These are phyloP conservation scores for Ailanthus altissimus DNA, from an alignment of 345 rosid species.

Conservation along the genomic window DNA sequence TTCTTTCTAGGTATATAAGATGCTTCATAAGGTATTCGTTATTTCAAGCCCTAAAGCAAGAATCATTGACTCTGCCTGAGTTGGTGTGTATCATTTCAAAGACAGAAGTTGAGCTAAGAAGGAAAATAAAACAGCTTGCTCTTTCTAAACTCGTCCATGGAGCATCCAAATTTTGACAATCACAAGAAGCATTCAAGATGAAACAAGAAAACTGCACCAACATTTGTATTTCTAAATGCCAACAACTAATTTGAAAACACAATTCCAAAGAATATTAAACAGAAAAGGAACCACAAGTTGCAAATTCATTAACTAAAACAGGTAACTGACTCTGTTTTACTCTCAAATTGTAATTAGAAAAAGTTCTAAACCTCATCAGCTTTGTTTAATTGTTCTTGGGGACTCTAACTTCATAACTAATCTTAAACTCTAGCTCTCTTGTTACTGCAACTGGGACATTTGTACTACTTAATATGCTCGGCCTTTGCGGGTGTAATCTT, in stretches of 20 bases:
- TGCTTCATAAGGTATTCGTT: not conserved
- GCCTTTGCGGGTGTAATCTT: slow-evolving; percentile 99
- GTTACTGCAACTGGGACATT: slow-evolving; percentile 94
- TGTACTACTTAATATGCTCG: slow-evolving; percentile 97
- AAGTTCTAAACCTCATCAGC: slow-evolving; percentile 41
- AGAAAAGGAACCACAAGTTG: slow-evolving; percentile 28
- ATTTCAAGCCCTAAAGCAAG: not conserved
- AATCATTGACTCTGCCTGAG: not conserved
- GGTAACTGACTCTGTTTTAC: slow-evolving; percentile 37
- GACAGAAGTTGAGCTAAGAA: not conserved
- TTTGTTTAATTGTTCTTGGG: slow-evolving; percentile 28
- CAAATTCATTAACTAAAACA: slow-evolving; percentile 34
- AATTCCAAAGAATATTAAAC: slow-evolving; percentile 31
- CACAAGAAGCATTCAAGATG: not conserved
- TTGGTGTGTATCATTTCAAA: no score
- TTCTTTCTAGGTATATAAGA: not conserved
- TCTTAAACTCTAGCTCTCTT: slow-evolving; percentile 86
- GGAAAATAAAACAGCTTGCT: not conserved
- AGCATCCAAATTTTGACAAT: not conserved
- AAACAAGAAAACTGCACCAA: slow-evolving; percentile 22
- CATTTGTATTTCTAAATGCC: slow-evolving; percentile 27
- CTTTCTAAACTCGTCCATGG: not conserved
- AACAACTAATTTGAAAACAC: slow-evolving; percentile 21
- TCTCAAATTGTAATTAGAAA: slow-evolving; percentile 36
- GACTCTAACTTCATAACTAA: slow-evolving; percentile 29